Evolutionary conservation across 1,284 basidiomycete genomes (phyloP), one percentile per base, ranked within the genome.

Genomic region (Heterobasidion irregulare): DNA sequence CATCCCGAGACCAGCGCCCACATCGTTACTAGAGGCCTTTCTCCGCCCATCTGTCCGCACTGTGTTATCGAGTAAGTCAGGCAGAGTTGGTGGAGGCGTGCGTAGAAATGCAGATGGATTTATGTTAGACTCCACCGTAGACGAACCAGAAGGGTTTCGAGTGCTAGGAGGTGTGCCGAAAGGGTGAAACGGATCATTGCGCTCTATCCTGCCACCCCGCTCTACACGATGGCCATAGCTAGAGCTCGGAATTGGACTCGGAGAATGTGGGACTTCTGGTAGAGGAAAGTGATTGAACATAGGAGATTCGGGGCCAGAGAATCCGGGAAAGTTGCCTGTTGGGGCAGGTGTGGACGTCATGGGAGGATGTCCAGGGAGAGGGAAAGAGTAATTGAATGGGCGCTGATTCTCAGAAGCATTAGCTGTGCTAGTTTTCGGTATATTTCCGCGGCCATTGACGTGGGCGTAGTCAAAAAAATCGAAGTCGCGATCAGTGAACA

Each of bases 241-340:
- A 15, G 43, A 8, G 26, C 54, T 38, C 3, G 53, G 52, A 50
- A 74, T 73, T 34, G 85, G 86, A 2, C 84, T 80, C n/a, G 85
- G 86, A 8, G 85, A 87, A 52, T 80, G 79, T 1, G 85, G 83
- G 12, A 79, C 75, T 62, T 87, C 84, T 2, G 84, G 83, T 65
- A 80, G 81, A 9, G 83, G 79, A 60, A 86, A 82, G 45, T 66
- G 75, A 56, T 36, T 32, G 76, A 75, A 67, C 75, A 71, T 38
- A 6, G 58, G 59, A 19, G 60, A 57, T 18, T 59, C 12, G n/a
- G 49, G 36, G 6, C 8, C 49, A 34, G 46, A 13, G 18, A 47
- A 32, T 50, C 58, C 59, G 16, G 50, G 46, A 43, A 59, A 36
- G 36, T 65, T 50, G 8, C 67, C 62, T 38, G 67, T 63, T 57